Evolutionary conservation across 2,329 filamentous ascomycete species (phyloP), one percentile per base, ranked within the genome.

Genomic region (Fusarium austroafricanum): DNA sequence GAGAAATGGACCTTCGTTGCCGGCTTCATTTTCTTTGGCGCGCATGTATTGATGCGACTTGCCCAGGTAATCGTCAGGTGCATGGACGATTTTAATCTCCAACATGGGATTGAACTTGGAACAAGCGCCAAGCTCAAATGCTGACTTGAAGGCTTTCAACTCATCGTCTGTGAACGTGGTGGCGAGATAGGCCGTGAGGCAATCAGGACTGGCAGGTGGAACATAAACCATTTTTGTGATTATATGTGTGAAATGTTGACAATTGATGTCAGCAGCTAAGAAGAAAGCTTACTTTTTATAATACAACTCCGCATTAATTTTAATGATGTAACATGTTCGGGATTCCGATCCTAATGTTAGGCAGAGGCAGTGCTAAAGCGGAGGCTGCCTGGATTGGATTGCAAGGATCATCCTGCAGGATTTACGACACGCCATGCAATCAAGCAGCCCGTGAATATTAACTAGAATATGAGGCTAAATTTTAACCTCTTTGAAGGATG

Each of bases 41-140:
- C 57, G 57, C 1, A 62, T 38, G 4, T 62, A 47, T 29, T 62
- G 57, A 2, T 62, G 59, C 3, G 59, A 26, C 17, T 47, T 55
- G 2, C 29, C 42, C 10, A 38, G 4, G 20, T 62, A 62, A 18
- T 47, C 37, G 1, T 47, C 42, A 0, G 47, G 47, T 17, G 57
- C 29, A 1, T 15, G 10, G 2, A 62, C 5, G 2, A 55, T 61
- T 3, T 20, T 62, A 3, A 62, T 9, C 4, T 62, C 23, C 10
- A 62, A 18, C 0, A 62, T 0, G 0, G 57, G 57, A 0, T 37
- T 29, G 10, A 28, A 62, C 6, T 15, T 35, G 8, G n/a, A 62
- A 38, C 21, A 55, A 11, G 57, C 49, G 2, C 59, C 57, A 0
- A 18, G 58, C 17, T 55, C 57, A 17, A 62, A 62, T 1, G 29